Evolutionary conservation across 805 yeast genomes (phyloP).

Genomic region (Metschnikowia arizonensis): DNA sequence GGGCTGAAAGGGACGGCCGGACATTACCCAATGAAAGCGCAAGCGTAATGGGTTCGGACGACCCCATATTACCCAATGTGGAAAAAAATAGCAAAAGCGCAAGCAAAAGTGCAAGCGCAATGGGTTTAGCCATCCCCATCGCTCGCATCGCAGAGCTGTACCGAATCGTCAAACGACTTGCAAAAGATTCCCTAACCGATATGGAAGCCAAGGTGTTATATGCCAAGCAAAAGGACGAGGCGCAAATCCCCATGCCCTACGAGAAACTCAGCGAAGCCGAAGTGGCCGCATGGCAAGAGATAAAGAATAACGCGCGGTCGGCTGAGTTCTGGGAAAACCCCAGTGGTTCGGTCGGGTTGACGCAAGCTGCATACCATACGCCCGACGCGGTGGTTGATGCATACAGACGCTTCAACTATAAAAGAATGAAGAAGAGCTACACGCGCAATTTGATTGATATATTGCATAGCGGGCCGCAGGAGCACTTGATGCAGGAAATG

Average conservation of each 20-base stretch:
- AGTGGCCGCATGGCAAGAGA: not conserved
- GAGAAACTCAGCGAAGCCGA: not conserved
- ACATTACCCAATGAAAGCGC: no score
- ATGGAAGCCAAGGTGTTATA: slow-evolving; percentile 14
- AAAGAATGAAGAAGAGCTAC: not conserved
- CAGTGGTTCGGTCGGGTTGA: not conserved
- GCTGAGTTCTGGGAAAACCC: not conserved
- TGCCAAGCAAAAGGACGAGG: not conserved
- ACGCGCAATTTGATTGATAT: not conserved
- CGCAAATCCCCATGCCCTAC: slow-evolving; percentile 1
- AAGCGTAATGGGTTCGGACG: no score
- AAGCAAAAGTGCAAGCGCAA: no score
- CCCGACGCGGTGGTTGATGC: not conserved
- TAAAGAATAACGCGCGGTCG: not conserved
- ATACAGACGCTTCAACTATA: not conserved
- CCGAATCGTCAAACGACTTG: slow-evolving; percentile 15
- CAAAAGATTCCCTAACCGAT: slow-evolving; percentile 7
- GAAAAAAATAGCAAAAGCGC: no score
- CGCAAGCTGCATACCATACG: not conserved
- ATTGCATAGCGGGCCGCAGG: not conserved
- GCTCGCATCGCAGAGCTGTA: slow-evolving; percentile 14
- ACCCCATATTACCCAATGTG: no score
- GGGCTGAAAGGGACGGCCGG: no score
- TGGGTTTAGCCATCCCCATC: slow-evolving; percentile 7
- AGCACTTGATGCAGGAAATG: slow-evolving; percentile 2